phyloP scores from a whole-genome alignment of 768 basidiomycete genomes.

The Daedalea quercina region DNA sequence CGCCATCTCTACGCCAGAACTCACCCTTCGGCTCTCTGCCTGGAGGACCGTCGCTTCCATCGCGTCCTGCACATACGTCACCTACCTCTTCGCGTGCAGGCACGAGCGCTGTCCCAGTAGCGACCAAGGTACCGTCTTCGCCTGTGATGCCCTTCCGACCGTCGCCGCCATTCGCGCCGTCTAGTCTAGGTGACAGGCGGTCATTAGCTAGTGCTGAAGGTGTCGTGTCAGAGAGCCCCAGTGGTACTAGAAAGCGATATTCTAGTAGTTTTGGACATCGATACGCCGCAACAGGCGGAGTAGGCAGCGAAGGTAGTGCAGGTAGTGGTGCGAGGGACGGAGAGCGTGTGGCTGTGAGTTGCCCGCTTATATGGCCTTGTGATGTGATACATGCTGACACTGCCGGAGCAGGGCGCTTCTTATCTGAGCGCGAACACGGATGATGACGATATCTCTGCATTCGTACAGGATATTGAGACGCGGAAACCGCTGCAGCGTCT shows the following conservation, averaged over 20 bases:
- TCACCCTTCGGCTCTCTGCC: constrained; percentile 33
- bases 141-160: constrained; percentile 32
- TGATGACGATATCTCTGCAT: constrained; percentile 73
- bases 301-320: constrained; percentile 30
- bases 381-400: constrained; percentile 3
- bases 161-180: constrained; percentile 32
- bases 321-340: constrained; percentile 29
- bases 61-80: constrained; percentile 29
- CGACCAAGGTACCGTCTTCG: constrained; percentile 20
- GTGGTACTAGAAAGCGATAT: constrained; percentile 45
- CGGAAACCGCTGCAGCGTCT: constrained; percentile 47
- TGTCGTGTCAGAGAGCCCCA: constrained; percentile 12
- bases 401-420: constrained; percentile 29
- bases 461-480: constrained; percentile 71
- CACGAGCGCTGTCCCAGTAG: constrained; percentile 1
- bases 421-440: constrained; percentile 47
- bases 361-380: background rate
- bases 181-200: constrained; percentile 36
- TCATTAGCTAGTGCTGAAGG: constrained; percentile 29
- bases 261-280: constrained; percentile 76
- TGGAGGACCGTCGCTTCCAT: constrained; percentile 27
- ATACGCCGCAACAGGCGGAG: constrained; percentile 39
- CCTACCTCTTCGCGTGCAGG: constrained; percentile 29
- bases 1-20: constrained; percentile 39
- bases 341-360: constrained; percentile 16